Conservation (phyloP, 2,329 filamentous ascomycete species). For the Ceratocystis destructans region DNA sequence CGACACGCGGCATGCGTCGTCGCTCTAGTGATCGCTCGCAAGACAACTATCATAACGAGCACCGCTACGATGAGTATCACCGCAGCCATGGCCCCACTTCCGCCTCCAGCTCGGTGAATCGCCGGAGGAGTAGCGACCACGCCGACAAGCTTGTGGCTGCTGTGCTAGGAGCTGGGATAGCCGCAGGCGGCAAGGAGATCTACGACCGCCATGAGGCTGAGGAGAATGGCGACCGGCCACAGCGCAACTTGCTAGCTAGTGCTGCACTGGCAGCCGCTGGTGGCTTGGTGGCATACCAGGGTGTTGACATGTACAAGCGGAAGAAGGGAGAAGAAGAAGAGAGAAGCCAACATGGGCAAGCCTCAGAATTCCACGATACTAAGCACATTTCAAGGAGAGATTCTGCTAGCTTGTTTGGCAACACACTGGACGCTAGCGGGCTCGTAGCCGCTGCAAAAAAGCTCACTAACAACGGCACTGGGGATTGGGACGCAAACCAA, state of each 20-base stretch:
- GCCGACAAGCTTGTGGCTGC: conserved; percentile 54
- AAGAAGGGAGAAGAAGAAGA: conserved; percentile 29
- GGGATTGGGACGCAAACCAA: conserved; percentile 33
- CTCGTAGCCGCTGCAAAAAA: conserved; percentile 49
- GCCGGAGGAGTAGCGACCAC: conserved; percentile 40
- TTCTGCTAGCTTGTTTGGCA: conserved; percentile 51
- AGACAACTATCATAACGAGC: conserved; percentile 42
- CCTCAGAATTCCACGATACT: conserved; percentile 44
- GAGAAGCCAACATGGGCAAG: conserved; percentile 36
- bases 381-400: conserved; percentile 43
- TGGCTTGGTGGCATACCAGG: conserved; percentile 49
- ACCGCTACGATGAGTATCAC: conserved; percentile 35
- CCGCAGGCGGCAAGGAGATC: conserved; percentile 52
- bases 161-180: conserved; percentile 49
- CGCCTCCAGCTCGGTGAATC: conserved; percentile 44
- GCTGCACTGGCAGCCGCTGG: conserved; percentile 51
- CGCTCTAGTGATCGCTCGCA: conserved; percentile 44
- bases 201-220: conserved; percentile 48
- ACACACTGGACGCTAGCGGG: conserved; percentile 46
- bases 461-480: conserved; percentile 37
- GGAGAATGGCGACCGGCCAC: conserved; percentile 33
- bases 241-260: conserved; percentile 46
- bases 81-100: conserved; percentile 32
- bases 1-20: conserved; percentile 39
- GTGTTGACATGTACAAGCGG: conserved; percentile 50